phyloP scores from a whole-genome alignment of 768 basidiomycete genomes.

The Scleroderma citrinum region DNA sequence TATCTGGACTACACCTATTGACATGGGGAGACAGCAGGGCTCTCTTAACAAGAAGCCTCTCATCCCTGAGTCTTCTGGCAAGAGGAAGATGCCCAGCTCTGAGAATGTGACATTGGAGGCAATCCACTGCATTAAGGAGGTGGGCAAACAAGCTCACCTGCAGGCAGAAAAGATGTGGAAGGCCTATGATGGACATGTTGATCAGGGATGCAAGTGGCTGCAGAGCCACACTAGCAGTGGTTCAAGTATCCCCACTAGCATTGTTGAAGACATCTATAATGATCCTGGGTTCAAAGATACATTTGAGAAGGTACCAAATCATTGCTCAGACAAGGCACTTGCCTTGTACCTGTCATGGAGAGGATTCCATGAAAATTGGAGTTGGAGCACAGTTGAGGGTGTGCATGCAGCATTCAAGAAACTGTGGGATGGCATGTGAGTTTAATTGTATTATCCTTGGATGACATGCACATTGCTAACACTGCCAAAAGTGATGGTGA shows the following conservation, averaged over 20 bases:
- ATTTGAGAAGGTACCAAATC: neutral
- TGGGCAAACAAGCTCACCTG: neutral
- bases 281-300: neutral
- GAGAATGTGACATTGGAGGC: too few relatives aligned
- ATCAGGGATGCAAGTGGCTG: neutral
- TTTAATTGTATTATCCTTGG: neutral
- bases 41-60: too few relatives aligned
- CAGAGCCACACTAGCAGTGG: neutral
- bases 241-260: neutral
- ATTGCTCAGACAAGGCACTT: neutral
- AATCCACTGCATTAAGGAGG: neutral
- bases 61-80: too few relatives aligned
- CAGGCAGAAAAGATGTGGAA: neutral
- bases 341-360: neutral
- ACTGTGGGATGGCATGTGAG: neutral
- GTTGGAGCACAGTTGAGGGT: neutral
- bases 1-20: too few relatives aligned
- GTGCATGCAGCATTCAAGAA: neutral
- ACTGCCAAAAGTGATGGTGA: too few relatives aligned
- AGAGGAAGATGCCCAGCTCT: too few relatives aligned
- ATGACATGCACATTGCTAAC: too few relatives aligned
- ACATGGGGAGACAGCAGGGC: too few relatives aligned
- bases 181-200: neutral
- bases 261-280: neutral
- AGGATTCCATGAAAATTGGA: neutral